A percentile compares a stretch with the other conserved stretches of the same genome.
These are phyloP conservation scores for Acanthamoeba divionensis DNA, from an alignment of 208 protist species.

Conservation along the genomic window DNA sequence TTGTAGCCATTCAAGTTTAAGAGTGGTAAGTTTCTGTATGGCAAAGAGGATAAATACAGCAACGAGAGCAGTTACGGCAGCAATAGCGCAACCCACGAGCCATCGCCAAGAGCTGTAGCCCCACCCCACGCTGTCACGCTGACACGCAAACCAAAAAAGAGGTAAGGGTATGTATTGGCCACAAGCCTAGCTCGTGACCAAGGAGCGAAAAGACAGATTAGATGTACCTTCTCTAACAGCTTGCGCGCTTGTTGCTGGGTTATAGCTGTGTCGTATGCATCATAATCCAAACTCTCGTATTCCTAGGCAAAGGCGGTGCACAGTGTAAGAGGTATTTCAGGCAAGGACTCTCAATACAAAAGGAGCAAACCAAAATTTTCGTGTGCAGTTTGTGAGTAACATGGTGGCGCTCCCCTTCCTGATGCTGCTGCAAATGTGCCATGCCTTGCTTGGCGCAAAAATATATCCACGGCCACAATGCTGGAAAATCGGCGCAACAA, in stretches of 20 bases:
- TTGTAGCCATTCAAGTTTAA: not conserved
- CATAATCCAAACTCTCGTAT: conserved; percentile 23
- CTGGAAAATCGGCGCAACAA: no score
- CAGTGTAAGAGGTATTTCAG: no score
- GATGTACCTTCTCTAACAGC: not conserved
- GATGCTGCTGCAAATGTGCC: no score
- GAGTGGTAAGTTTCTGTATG: not conserved
- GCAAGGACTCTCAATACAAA: no score
- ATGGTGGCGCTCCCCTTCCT: no score
- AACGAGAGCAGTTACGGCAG: not conserved
- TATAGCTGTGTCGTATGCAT: not conserved
- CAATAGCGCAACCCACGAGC: not conserved
- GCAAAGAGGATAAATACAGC: not conserved
- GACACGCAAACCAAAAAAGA: not conserved
- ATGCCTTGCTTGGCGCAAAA: no score
- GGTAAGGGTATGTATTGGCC: not conserved
- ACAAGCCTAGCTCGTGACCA: no score
- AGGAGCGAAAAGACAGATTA: not conserved
- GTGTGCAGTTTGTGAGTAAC: no score
- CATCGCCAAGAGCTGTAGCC: not conserved
- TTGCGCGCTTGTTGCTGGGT: no score
- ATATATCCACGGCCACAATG: no score
- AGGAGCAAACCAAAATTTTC: no score
- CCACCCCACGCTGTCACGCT: not conserved
- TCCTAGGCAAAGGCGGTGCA: not conserved